Percentiles rank a stretch among this genome's conserved stretches.
phyloP scores from a whole-genome alignment of 768 basidiomycete genomes.

The Termitomyces sp. region DNA sequence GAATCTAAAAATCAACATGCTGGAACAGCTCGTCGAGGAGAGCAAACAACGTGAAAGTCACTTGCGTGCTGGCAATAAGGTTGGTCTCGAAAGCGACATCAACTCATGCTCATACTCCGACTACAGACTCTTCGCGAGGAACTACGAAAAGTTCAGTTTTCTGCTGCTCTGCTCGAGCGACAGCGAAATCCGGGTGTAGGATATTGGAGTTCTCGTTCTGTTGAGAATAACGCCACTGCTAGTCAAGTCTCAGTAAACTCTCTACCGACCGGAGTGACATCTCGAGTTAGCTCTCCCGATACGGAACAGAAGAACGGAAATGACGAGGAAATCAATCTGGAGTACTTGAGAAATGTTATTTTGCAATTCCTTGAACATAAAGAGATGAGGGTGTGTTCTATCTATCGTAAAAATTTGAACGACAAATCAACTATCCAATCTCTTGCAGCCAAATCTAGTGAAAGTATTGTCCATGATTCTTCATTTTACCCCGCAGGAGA shows the following conservation, averaged over 20 bases:
- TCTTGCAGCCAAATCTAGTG: constrained; percentile 43
- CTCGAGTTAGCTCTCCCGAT: constrained; percentile 30
- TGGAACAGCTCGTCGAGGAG: constrained; percentile 74
- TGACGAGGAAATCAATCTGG: constrained; percentile 92
- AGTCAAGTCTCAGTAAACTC: constrained; percentile 31
- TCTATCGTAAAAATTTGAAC: neutral
- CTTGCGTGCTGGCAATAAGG: constrained; percentile 75
- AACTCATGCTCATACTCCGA: neutral
- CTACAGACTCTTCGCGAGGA: constrained; percentile 85
- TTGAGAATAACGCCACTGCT: constrained; percentile 36
- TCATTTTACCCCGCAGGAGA: constrained; percentile 93
- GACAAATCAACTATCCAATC: neutral
- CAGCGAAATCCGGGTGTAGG: constrained; percentile 93
- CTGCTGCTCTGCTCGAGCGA: constrained; percentile 81
- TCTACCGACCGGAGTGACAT: constrained; percentile 16
- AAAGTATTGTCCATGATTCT: constrained; percentile 89
- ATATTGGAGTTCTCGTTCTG: constrained; percentile 69
- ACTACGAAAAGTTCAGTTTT: constrained; percentile 91
- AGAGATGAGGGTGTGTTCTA: constrained; percentile 83
- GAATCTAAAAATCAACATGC: constrained; percentile 38
- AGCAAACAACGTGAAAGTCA: constrained; percentile 63
- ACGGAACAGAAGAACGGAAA: constrained; percentile 32
- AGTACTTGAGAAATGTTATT: constrained; percentile 94
- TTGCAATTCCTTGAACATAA: constrained; percentile 97
- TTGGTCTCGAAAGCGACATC: constrained; percentile 20